These are phyloP conservation scores for Carex littledalei DNA, from an alignment of 176 grass and related monocot genomes.

Conservation along the genomic window DNA sequence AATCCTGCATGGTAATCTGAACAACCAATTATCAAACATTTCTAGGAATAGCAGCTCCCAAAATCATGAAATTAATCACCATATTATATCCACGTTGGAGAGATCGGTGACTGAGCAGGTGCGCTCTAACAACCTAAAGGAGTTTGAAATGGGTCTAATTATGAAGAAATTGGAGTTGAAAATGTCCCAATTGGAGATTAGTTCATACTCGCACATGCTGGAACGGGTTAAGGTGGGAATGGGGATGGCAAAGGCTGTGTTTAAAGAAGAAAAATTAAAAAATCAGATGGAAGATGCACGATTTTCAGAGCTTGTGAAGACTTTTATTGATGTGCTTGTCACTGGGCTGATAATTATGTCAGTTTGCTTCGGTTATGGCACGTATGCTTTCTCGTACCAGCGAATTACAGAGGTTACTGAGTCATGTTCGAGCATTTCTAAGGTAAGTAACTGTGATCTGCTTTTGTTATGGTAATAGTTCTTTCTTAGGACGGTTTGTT, in stretches of 20 bases:
- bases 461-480: not conserved
- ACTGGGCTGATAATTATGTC: constrained; percentile 87
- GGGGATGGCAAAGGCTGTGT: constrained; percentile 82
- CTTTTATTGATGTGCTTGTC: constrained; percentile 73
- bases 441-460: constrained; percentile 33
- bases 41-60: constrained; percentile 22
- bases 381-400: constrained; percentile 67
- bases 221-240: constrained; percentile 74
- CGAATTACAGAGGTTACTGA: constrained; percentile 64
- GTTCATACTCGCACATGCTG: constrained; percentile 54
- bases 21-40: constrained; percentile 37
- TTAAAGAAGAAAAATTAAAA: constrained; percentile 65
- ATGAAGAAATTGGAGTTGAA: constrained; percentile 81
- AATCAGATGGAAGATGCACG: constrained; percentile 65
- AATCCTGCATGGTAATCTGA: constrained; percentile 36
- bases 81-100: constrained; percentile 51
- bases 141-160: constrained; percentile 64
- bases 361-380: constrained; percentile 58
- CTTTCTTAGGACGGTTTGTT: not conserved
- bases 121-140: constrained; percentile 82
- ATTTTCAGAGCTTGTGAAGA: constrained; percentile 53
- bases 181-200: constrained; percentile 61
- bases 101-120: constrained; percentile 70
- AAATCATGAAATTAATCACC: constrained; percentile 25
- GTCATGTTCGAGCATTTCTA: constrained; percentile 42